Evolutionary conservation across 1,284 basidiomycete species (phyloP).

Genomic region (Boletellus sp.): DNA sequence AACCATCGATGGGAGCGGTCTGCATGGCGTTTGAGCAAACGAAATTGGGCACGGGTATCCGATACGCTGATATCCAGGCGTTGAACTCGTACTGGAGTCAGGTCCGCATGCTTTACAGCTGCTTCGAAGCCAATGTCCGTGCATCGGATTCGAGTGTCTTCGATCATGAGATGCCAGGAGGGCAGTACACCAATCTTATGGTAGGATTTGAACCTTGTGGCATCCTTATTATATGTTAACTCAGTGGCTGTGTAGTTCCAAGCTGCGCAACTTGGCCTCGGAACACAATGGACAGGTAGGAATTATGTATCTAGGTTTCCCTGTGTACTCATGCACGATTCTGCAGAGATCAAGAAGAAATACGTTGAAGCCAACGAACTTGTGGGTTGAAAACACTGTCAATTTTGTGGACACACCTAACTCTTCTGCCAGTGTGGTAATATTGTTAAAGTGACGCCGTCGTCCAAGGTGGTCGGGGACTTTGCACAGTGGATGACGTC

Average conservation of each 20-base stretch:
- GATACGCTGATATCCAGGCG: constrained; percentile 95
- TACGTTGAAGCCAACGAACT: constrained; percentile 96
- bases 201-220: constrained; percentile 39
- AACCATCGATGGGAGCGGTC: constrained; percentile 98
- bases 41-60: constrained; percentile 91
- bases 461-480: constrained; percentile 98
- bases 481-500: constrained; percentile 99
- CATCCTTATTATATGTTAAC: constrained; percentile 8
- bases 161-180: constrained; percentile 99
- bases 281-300: constrained; percentile 90
- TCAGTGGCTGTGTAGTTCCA: constrained; percentile 74
- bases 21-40: constrained; percentile 96
- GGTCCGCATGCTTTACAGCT: constrained; percentile 91
- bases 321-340: constrained; percentile 12
- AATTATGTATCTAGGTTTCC: constrained; percentile 13
- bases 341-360: constrained; percentile 91
- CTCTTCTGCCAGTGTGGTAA: constrained; percentile 76
- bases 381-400: constrained; percentile 42
- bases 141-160: constrained; percentile 97
- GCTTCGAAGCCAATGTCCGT: constrained; percentile 98
- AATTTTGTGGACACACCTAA: constrained; percentile 13
- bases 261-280: constrained; percentile 94
- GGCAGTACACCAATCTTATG: constrained; percentile 95
- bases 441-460: constrained; percentile 98
- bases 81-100: constrained; percentile 99